Base-by-base conservation (phyloP, 2,329 filamentous ascomycete species). In the Epichloe typhina region DNA sequence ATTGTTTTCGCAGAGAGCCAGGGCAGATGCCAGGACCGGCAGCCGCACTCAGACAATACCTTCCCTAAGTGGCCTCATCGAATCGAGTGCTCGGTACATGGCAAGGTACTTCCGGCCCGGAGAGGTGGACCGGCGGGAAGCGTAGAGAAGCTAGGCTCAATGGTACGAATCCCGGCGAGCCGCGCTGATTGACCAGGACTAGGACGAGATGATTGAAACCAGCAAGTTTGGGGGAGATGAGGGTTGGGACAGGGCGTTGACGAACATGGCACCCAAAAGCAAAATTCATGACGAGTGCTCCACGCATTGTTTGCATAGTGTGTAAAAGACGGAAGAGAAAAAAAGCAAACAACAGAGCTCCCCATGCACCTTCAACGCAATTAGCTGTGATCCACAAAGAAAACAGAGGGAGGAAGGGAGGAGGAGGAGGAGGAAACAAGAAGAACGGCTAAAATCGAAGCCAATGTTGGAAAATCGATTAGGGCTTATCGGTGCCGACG, bases 91-190 rank as follows among this genome's bases (percentile, higher is more conserved):
- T 31, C 31, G 1, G 31, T 31, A 26, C n/a, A 42, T 26, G 40
- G 13, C 40, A 17, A 42, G 26, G 15, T 33, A n/a, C 15, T 31
- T 33, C 47, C 31, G 48, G 41, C 13, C 48, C 44, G 36, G 21
- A 33, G 36, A 39, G 21, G 35, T 53, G 49, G 50, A 40, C 36
- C 35, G 23, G 43, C 37, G 33, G 21, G 36, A 26, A 33, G 15
- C 12, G n/a, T 19, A 13, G 21, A 37, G 17, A 36, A 43, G 50
- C 51, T 43, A 47, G 52, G 41, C 50, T 55, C 40, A 41, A 53
- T 54, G 47, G 50, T 53, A 52, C 50, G 52, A 48, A 52, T 48
- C n/a, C 49, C 47, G 46, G 53, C 52, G 49, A 37, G 52, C 54
- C 48, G 41, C 47, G 49, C 41, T 35, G 19, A 33, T 42, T 46